Conservation (phyloP, 768 basidiomycete genomes). For the Lactarius quietus region DNA sequence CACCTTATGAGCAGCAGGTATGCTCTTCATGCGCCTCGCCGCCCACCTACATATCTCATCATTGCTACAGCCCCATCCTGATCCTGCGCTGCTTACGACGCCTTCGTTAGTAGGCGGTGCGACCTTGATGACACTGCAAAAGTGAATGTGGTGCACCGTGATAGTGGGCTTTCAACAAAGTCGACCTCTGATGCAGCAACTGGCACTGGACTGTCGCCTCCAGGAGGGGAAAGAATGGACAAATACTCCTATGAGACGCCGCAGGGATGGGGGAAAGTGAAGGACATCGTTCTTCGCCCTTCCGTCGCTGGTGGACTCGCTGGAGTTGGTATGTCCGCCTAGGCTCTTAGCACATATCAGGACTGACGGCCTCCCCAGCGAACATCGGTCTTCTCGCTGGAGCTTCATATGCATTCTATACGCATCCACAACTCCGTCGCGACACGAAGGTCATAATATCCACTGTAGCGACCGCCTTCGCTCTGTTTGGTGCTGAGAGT, state of each 20-base stretch:
- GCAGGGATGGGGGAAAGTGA: constrained; percentile 50
- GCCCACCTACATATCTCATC: constrained; percentile 15
- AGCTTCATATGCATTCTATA: constrained; percentile 61
- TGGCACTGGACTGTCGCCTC: not conserved
- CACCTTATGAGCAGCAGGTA: constrained; percentile 6
- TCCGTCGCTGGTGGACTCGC: constrained; percentile 69
- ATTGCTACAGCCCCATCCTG: constrained; percentile 51
- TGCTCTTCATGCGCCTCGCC: not conserved
- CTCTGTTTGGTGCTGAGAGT: constrained; percentile 60
- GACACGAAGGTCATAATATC: constrained; percentile 53
- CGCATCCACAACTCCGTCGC: constrained; percentile 53
- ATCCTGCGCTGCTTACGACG: constrained; percentile 59
- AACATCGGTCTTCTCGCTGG: constrained; percentile 68
- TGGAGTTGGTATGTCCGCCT: constrained; percentile 52
- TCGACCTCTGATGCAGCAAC: constrained; percentile 27
- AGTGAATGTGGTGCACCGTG: constrained; percentile 48
- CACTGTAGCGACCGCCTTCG: constrained; percentile 50
- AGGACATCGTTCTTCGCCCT: constrained; percentile 57
- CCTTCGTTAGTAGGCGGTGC: constrained; percentile 34
- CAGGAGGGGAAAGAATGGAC: constrained; percentile 26
- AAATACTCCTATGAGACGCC: constrained; percentile 44
- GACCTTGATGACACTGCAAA: constrained; percentile 50
- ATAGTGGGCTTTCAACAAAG: constrained; percentile 41
- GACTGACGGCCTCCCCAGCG: constrained; percentile 38
- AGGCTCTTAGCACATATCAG: not conserved